Percentiles rank a stretch among this genome's conserved stretches.
These are phyloP conservation scores for Fusarium brevicatenulatum DNA, from an alignment of 2,329 filamentous ascomycete species.

Conservation along the genomic window DNA sequence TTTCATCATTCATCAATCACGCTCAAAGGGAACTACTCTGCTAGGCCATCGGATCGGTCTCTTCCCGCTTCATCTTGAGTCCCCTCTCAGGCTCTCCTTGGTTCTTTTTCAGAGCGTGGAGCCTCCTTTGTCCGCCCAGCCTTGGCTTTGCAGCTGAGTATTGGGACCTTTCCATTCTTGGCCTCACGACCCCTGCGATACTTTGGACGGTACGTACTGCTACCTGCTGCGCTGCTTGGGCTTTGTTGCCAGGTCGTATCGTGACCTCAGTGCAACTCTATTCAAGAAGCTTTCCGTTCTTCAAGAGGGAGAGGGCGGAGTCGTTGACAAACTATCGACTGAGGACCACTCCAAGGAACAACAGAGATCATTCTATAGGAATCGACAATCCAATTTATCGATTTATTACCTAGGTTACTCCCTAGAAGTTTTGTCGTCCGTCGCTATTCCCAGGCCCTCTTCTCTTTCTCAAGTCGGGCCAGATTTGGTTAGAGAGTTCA, in stretches of 20 bases:
- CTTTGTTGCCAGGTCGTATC: conserved; percentile 19
- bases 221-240: background rate
- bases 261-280: conserved; percentile 24
- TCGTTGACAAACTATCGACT: conserved; percentile 7
- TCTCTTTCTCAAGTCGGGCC: background rate
- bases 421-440: conserved; percentile 2
- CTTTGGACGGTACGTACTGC: conserved; percentile 27
- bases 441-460: conserved; percentile 32
- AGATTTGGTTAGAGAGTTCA: conserved; percentile 22
- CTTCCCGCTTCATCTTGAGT: conserved; percentile 26
- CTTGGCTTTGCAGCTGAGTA: conserved; percentile 35
- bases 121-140: conserved; percentile 29
- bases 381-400: conserved; percentile 5
- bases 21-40: conserved; percentile 2
- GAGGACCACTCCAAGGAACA: background rate
- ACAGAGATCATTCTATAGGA: background rate
- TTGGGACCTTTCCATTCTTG: conserved; percentile 14
- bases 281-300: background rate
- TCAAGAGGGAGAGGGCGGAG: conserved; percentile 5
- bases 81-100: conserved; percentile 10
- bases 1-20: background rate
- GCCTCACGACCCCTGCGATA: conserved; percentile 24
- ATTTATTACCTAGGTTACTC: background rate
- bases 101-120: conserved; percentile 25
- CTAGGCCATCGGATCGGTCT: conserved; percentile 16